Conservation (phyloP, 2,329 filamentous ascomycete genomes). For the Pseudohalonectria lignicola region DNA sequence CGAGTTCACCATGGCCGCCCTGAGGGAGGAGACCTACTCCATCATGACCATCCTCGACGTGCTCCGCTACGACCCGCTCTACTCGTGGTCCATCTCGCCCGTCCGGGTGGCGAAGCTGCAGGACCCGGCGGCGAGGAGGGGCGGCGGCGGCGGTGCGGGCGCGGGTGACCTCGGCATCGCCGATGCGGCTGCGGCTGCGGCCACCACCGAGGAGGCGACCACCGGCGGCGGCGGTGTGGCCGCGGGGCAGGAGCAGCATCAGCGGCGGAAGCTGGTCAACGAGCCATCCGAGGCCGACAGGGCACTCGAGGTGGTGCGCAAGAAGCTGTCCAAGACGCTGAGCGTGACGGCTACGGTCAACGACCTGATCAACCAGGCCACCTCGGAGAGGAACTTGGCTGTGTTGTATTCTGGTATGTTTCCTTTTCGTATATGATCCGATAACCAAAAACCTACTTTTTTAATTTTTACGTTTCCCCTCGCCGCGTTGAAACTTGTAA, state of each 20-base stretch:
- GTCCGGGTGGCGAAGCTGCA: slow-evolving; percentile 54
- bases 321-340: slow-evolving; percentile 89
- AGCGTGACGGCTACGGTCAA: slow-evolving; percentile 95
- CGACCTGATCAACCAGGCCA: slow-evolving; percentile 91
- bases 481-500: no score
- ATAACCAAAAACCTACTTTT: no score
- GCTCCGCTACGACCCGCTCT: slow-evolving; percentile 91
- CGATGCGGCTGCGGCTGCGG: slow-evolving; percentile 17
- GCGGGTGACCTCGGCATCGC: slow-evolving; percentile 23
- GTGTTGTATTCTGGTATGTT: slow-evolving; percentile 70
- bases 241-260: slow-evolving; percentile 20
- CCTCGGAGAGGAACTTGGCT: slow-evolving; percentile 84
- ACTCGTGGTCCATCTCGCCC: slow-evolving; percentile 85
- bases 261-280: slow-evolving; percentile 35
- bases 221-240: slow-evolving; percentile 24
- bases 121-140: slow-evolving; percentile 48
- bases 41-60: slow-evolving; percentile 99
- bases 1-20: slow-evolving; percentile 89
- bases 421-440: neutral
- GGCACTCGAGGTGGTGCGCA: slow-evolving; percentile 83
- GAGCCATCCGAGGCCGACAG: slow-evolving; percentile 72
- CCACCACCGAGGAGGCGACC: neutral
- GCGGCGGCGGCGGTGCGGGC: slow-evolving; percentile 24
- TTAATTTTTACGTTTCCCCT: no score
- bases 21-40: slow-evolving; percentile 89